Evolutionary conservation across 176 grass and related monocot genomes (phyloP).

Genomic region (Zoysia japonica): DNA sequence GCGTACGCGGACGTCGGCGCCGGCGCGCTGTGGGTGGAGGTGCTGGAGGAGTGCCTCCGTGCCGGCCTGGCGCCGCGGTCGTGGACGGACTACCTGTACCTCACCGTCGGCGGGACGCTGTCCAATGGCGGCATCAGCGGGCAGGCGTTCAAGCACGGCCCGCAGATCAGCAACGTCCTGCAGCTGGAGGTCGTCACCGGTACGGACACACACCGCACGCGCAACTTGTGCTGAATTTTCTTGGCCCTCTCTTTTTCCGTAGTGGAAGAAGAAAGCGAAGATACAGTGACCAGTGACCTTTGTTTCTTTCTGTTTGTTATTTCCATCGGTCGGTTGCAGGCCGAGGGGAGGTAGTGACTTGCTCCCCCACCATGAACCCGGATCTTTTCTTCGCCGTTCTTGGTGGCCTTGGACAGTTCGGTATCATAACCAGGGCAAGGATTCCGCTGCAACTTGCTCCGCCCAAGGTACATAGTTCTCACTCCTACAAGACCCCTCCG

Average conservation of each 20-base stretch:
- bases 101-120: conserved; percentile 88
- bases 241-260: neutral
- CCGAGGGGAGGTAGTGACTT: conserved; percentile 77
- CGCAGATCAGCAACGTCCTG: conserved; percentile 90
- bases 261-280: neutral
- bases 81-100: conserved; percentile 88
- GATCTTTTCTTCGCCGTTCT: conserved; percentile 87
- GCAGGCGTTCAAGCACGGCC: conserved; percentile 91
- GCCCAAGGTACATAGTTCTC: conserved; percentile 45
- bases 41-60: conserved; percentile 75
- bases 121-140: conserved; percentile 92
- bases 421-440: conserved; percentile 87
- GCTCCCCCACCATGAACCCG: conserved; percentile 64
- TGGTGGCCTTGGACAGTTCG: conserved; percentile 85
- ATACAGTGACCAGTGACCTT: conserved; percentile 3
- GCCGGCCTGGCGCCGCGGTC: conserved; percentile 70
- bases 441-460: conserved; percentile 77
- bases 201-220: conserved; percentile 19
- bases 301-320: conserved; percentile 8
- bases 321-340: conserved; percentile 45
- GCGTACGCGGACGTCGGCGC: conserved; percentile 73
- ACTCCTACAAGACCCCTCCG: too few species aligned
- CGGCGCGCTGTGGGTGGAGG: conserved; percentile 80
- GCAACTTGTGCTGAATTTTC: conserved; percentile 12
- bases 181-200: conserved; percentile 86